Evolutionary conservation across 768 basidiomycete genomes (phyloP).

Genomic region (Hysterangium stoloniferum): DNA sequence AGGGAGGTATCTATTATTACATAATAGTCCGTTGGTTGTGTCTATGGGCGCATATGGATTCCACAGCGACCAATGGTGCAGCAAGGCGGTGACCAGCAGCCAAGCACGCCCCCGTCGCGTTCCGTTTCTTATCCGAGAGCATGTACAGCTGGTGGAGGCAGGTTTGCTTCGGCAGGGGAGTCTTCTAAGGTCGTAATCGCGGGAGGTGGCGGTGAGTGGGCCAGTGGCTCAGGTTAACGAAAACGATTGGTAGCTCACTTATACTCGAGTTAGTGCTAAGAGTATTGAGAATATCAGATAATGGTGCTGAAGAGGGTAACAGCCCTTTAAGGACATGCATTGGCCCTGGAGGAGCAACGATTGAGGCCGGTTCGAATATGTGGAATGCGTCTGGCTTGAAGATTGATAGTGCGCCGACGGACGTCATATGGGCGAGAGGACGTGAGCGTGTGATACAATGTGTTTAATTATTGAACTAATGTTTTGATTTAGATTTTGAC

Average conservation of each 20-base stretch:
- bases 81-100: constrained; percentile 38
- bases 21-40: too few species aligned
- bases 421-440: constrained; percentile 73
- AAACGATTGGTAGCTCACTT: background rate
- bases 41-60: background rate
- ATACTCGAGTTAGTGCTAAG: constrained; percentile 39
- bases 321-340: constrained; percentile 31
- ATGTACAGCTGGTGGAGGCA: constrained; percentile 53
- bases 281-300: constrained; percentile 48
- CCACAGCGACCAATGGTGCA: background rate
- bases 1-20: too few species aligned
- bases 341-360: constrained; percentile 54
- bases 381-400: constrained; percentile 77
- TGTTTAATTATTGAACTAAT: background rate
- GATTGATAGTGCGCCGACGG: constrained; percentile 70
- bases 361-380: constrained; percentile 68
- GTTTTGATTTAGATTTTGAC: constrained; percentile 41
- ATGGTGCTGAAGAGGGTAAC: background rate
- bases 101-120: too few species aligned
- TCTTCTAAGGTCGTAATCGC: constrained; percentile 61
- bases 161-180: constrained; percentile 62
- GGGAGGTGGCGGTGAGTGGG: constrained; percentile 63
- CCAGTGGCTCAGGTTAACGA: background rate
- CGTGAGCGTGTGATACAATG: constrained; percentile 29
- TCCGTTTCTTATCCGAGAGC: constrained; percentile 56